Base-by-base conservation (phyloP, 768 basidiomycete species). In the Calvatia gigantea region DNA sequence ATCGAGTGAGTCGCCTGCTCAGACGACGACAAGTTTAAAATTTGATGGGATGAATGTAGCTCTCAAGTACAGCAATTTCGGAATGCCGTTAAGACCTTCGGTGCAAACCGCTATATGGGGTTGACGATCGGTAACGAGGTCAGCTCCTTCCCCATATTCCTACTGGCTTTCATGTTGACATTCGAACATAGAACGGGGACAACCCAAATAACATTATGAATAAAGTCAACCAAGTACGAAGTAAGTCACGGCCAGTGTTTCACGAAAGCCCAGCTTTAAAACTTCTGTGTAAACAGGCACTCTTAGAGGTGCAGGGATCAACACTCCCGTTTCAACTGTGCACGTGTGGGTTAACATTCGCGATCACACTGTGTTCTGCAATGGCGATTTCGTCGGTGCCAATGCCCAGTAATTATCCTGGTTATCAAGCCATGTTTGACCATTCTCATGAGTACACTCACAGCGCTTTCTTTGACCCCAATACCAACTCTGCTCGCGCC, bases 81-180 rank as follows among this genome's bases (percentile, higher is more conserved):
- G 15, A 45, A 55, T 6, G 72, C 72, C 11, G 67, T 67, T 50
- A 56, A 31, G 6, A 65, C 65, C 52, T 74, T 69, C 31, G 72
- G 73, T 6, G 56, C 67, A 4, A 63, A 62, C 2, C 61, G 66
- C 56, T 75, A 68, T 58, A 57, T 65, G 41, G 74, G 70, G 5
- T 61, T 75, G 42, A 69, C 71, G 0, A 60, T 75, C 45, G 73
- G 73, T 43, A 75, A 75, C 49, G 74, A 75, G 63, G 69, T 67
- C 2, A 52, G 61, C 1, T 31, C 32, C 11, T 23, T 15, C 14
- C 19, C 17, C 12, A 23, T 29, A 4, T n/a, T 32, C 6, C 32
- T 5, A 29, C 35, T 12, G n/a, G 39, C 21, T 23, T n/a, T n/a
- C n/a, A n/a, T n/a, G n/a, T n/a, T n/a, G n/a, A n/a, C n/a, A 28